These are phyloP conservation scores for Trichoderma parareesei DNA, from an alignment of 495 filamentous ascomycete species.

Conservation along the genomic window DNA sequence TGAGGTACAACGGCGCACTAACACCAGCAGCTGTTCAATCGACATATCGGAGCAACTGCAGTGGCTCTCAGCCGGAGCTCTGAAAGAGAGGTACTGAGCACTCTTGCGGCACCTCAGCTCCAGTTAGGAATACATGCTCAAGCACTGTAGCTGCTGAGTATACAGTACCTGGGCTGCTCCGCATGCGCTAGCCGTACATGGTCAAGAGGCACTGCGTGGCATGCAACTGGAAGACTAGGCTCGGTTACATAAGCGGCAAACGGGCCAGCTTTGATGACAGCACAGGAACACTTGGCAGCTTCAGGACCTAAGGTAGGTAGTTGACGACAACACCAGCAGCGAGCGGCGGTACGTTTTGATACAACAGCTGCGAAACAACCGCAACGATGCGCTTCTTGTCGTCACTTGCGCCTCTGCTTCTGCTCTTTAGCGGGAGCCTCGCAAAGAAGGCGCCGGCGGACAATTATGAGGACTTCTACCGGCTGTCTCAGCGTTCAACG, in stretches of 20 bases:
- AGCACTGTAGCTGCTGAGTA: not conserved
- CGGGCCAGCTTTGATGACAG: not conserved
- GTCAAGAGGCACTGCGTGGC: not conserved
- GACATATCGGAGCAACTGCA: too few relatives aligned
- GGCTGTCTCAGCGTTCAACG: constrained; percentile 53
- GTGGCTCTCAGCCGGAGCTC: too few relatives aligned
- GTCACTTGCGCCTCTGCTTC: constrained; percentile 47
- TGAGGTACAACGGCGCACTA: too few relatives aligned
- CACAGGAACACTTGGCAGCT: constrained; percentile 8
- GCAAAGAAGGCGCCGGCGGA: constrained; percentile 47
- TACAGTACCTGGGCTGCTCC: not conserved
- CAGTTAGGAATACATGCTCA: not conserved
- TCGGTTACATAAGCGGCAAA: not conserved
- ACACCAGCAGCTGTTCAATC: too few relatives aligned
- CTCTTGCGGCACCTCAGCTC: not conserved
- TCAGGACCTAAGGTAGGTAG: not conserved
- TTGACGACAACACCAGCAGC: not conserved
- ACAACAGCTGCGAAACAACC: constrained; percentile 2
- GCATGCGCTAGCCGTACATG: not conserved
- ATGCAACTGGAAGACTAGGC: not conserved
- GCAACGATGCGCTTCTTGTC: constrained; percentile 47
- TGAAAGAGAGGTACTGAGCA: too few relatives aligned
- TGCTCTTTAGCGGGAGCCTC: constrained; percentile 43
- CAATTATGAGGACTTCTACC: constrained; percentile 59
- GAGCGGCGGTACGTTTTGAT: constrained; percentile 9